Evolutionary conservation across 2,329 filamentous ascomycete genomes (phyloP), one percentile per base, ranked within the genome.

Genomic region (Fusarium humuli): DNA sequence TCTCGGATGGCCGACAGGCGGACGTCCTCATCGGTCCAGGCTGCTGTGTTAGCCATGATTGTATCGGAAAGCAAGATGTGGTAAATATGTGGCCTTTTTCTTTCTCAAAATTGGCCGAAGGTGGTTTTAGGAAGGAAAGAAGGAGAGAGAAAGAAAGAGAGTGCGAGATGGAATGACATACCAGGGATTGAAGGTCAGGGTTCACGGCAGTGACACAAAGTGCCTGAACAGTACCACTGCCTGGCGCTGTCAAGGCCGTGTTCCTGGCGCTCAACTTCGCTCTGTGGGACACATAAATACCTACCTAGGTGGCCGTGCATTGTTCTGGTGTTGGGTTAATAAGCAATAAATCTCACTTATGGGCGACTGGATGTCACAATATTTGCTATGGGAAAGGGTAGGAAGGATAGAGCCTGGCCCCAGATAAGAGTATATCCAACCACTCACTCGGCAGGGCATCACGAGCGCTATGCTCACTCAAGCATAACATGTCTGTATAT

Each of bases 1-100:
- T 71, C 64, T 18, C 66, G 49, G 14, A 67, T 18, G 8, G 29
- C 50, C 3, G 75, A 45, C 12, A 59, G 32, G 18, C 60, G 48
- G 7, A 62, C 48, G 37, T 78, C 76, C 7, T 70, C 68, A 2
- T 48, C 32, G 3, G 62, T 71, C 76, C 76, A 78, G 41, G 27
- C 41, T 20, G 41, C 16, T 10, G 30, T 16, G 45, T 14, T 46
- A 23, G 56, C 23, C 64, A 68, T 68, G 9, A 68, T 64, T 6
- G n/a, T 54, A 23, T n/a, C 53, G 27, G 44, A 32, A 22, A 29
- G 10, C 7, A n/a, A 18, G 25, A 25, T 29, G 41, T 23, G 25
- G 22, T 47, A 37, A n/a, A n/a, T 1, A n/a, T n/a, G 16, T 20
- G 7, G 23, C 8, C 18, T 34, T 10, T 8, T 47, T 4, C 7